Evolutionary conservation across 768 basidiomycete genomes (phyloP).

Genomic region (Heimioporus sp.): DNA sequence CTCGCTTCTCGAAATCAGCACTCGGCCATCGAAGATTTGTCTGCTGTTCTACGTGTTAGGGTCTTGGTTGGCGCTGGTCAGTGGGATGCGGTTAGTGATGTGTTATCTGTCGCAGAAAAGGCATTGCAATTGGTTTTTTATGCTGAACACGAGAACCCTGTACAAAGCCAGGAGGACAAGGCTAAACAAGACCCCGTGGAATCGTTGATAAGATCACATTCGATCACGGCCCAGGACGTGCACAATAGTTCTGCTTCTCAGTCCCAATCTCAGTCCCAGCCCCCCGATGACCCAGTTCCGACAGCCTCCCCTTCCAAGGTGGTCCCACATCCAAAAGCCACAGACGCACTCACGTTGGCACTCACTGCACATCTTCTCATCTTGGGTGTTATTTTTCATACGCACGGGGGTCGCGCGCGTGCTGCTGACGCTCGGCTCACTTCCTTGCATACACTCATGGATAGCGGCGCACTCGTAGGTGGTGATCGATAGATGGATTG

Average conservation of each 20-base stretch:
- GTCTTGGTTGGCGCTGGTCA: constrained; percentile 51
- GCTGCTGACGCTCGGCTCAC: constrained; percentile 52
- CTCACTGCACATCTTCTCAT: constrained; percentile 62
- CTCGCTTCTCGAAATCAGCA: constrained; percentile 36
- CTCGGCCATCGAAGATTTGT: constrained; percentile 44
- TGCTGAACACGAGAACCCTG: constrained; percentile 2
- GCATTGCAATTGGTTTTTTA: constrained; percentile 42
- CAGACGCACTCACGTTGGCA: constrained; percentile 33
- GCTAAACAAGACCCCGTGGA: constrained; percentile 11
- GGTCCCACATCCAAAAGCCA: constrained; percentile 15
- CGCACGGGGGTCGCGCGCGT: constrained; percentile 52
- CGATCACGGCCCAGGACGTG: constrained; percentile 29
- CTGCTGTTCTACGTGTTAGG: constrained; percentile 55
- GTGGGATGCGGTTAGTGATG: constrained; percentile 51
- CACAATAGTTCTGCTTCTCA: constrained; percentile 20
- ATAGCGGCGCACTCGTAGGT: constrained; percentile 48
- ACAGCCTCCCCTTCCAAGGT: constrained; percentile 2
- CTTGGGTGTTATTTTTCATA: constrained; percentile 58
- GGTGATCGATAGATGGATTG: constrained; percentile 34
- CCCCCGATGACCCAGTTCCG: neutral
- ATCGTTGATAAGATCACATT: constrained; percentile 26
- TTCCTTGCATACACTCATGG: constrained; percentile 64
- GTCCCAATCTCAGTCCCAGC: constrained; percentile 23
- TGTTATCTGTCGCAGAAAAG: constrained; percentile 49
- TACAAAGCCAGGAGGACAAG: constrained; percentile 1